These are phyloP conservation scores for Penicillium decumbens DNA, from an alignment of 2,329 filamentous ascomycete genomes.

Conservation along the genomic window DNA sequence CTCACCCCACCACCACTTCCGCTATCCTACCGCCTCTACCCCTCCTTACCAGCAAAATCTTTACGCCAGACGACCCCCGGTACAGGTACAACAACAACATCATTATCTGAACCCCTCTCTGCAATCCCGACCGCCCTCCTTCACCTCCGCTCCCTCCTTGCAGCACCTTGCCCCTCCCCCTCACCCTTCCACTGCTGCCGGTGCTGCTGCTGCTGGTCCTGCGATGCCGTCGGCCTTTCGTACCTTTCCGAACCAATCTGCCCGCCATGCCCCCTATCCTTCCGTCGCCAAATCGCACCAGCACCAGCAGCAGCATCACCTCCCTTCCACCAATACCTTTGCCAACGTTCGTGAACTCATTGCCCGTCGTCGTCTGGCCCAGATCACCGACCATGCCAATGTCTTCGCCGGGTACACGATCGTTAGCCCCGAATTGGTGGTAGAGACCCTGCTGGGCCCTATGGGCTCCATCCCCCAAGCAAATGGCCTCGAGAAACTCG, in stretches of 20 bases:
- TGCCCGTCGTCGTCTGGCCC: constrained; percentile 40
- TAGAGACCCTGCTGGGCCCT: constrained; percentile 41
- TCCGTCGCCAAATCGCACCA: constrained; percentile 35
- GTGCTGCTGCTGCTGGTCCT: constrained; percentile 34
- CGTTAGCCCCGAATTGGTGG: constrained; percentile 42
- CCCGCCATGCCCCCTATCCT: constrained; percentile 38
- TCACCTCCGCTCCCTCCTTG: constrained; percentile 25
- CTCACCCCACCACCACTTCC: constrained; percentile 25
- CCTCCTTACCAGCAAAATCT: constrained; percentile 26
- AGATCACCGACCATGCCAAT: constrained; percentile 46
- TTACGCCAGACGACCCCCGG: constrained; percentile 16
- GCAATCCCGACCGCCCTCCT: constrained; percentile 30
- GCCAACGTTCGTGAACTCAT: constrained; percentile 41
- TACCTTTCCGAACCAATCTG: constrained; percentile 35
- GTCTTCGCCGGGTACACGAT: constrained; percentile 43
- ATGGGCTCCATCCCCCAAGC: constrained; percentile 39
- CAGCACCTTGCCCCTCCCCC: constrained; percentile 35
- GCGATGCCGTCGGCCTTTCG: constrained; percentile 45
- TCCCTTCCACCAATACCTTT: constrained; percentile 38
- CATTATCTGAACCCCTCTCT: constrained; percentile 16
- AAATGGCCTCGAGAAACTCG: constrained; percentile 42
- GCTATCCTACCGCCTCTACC: constrained; percentile 25
- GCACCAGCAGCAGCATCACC: constrained; percentile 30
- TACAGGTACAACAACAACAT: constrained; percentile 8
- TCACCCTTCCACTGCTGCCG: constrained; percentile 28